Conservation (phyloP, 441 rosid species). For the Populus tomentosa region DNA sequence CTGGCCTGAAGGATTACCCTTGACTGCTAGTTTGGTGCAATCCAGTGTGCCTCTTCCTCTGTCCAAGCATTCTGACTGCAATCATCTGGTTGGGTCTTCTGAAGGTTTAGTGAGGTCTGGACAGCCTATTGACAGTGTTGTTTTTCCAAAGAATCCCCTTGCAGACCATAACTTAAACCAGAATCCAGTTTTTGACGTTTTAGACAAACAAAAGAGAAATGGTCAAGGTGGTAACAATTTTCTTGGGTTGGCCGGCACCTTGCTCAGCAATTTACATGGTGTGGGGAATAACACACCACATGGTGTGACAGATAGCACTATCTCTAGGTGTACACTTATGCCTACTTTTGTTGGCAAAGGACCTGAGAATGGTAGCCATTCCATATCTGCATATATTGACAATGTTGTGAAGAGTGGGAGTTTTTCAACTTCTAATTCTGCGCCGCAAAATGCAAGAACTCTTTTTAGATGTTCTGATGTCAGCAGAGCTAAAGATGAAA, state of each 20-base stretch:
- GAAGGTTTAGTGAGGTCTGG: slow-evolving; percentile 26
- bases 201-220: slow-evolving; percentile 22
- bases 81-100: slow-evolving; percentile 26
- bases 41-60: slow-evolving; percentile 27
- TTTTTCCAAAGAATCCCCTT: slow-evolving; percentile 13
- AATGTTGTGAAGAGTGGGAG: slow-evolving; percentile 25
- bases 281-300: slow-evolving; percentile 19
- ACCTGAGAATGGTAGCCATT: slow-evolving; percentile 24
- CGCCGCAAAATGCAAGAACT: slow-evolving; percentile 23
- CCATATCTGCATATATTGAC: slow-evolving; percentile 22
- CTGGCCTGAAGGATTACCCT: slow-evolving; percentile 58
- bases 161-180: slow-evolving; percentile 14
- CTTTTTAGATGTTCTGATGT: slow-evolving; percentile 16
- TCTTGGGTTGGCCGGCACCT: slow-evolving; percentile 26
- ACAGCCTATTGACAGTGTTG: slow-evolving; percentile 19
- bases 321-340: slow-evolving; percentile 24
- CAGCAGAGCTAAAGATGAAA: slow-evolving; percentile 18
- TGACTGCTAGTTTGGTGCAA: slow-evolving; percentile 41
- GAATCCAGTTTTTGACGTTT: slow-evolving; percentile 18
- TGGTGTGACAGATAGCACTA: slow-evolving; percentile 10
- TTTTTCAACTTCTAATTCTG: slow-evolving; percentile 11
- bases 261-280: slow-evolving; percentile 19
- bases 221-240: slow-evolving; percentile 18
- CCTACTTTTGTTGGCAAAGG: slow-evolving; percentile 27
- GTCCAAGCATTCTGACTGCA: slow-evolving; percentile 25